Base-by-base conservation (phyloP, 768 basidiomycete species). In the Panellus pusillus region DNA sequence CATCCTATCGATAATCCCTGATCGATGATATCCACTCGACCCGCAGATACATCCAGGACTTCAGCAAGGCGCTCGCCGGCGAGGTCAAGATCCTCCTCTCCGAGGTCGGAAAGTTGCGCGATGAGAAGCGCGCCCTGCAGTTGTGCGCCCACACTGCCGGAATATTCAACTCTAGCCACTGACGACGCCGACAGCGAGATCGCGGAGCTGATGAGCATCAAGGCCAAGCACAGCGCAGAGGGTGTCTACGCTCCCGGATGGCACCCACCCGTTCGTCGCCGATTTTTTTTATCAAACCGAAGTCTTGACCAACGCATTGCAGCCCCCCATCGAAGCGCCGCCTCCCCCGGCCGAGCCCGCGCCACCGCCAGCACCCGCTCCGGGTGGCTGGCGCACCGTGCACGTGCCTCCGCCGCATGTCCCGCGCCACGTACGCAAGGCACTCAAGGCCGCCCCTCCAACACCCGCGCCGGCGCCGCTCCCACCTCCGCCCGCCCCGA, bases 51-150 rank as follows among this genome's bases (percentile, higher is more conserved):
- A 63, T 83, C 47, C 79, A 81, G 57, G 81, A 83, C 62, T 83
- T 83, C 64, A 82, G 80, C 68, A 84, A 83, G 60, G 82, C 82
- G 1, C 77, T 83, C 36, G 82, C 82, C 9, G 67, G 74, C 50
- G 82, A 83, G 64, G 81, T 83, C n/a, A 79, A 82, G 32, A 82
- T 83, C 50, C 74, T 83, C 14, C 75, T 83, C 20, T 76, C 77
- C 18, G 82, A 83, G 60, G 82, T 83, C 15, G 82, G 82, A 20
- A 80, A 83, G 60, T 74, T 83, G 20, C 73, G 82, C 47, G 82
- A 83, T 50, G 82, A 83, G 65, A 77, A 82, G 40, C 68, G 80
- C 28, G 74, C 78, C 40, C 67, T 83, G 53, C 82, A 83, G 55
- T 79, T 78, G 81, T 82, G 55, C 61, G 77, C 73, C 24, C 5